Base-by-base conservation (phyloP, 2,329 filamentous ascomycete species). In the Albophoma yamanashiensis region DNA sequence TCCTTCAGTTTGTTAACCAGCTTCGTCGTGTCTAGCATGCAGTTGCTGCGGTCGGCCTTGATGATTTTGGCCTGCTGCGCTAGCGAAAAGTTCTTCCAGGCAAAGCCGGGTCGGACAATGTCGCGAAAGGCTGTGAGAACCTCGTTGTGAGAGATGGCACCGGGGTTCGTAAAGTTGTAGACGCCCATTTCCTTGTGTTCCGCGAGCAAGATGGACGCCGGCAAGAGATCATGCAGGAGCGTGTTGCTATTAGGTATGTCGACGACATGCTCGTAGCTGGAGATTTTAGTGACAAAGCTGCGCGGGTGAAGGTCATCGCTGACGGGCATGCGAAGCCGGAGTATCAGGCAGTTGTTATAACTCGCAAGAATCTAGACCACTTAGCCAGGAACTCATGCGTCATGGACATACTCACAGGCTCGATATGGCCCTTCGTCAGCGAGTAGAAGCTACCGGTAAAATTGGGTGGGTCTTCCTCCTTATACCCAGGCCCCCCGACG, bases 101-200 rank as follows among this genome's bases (percentile, higher is more conserved):
- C 78, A 66, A 85, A 82, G 39, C 68, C 70, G 1, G 85, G 85
- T 47, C 84, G 79, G 43, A 88, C 79, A 64, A 86, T 84, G 63
- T 87, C 79, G 66, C 80, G 81, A 74, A 87, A 88, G 45, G 88
- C 74, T 3, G 74, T 66, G 47, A 89, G 75, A 7, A 89, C 84
- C 72, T 88, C 84, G 70, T 88, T 88, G 73, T 88, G 85, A 20
- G 83, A 86, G 69, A 89, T 88, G 63, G 84, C 82, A 20, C 86
- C 86, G 0, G 86, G 85, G 73, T 88, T 89, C 62, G 85, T 88
- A 70, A 88, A 88, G 75, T 89, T 89, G 73, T 85, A 87, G 65
- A 89, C 76, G 22, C 86, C 86, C 1, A 79, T 82, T 47, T 87
- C 85, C 45, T 75, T 74, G 71, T 86, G 78, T 69, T 87, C 82